Base-by-base conservation (phyloP, 2,329 filamentous ascomycete species). In the Alternaria burnsii region DNA sequence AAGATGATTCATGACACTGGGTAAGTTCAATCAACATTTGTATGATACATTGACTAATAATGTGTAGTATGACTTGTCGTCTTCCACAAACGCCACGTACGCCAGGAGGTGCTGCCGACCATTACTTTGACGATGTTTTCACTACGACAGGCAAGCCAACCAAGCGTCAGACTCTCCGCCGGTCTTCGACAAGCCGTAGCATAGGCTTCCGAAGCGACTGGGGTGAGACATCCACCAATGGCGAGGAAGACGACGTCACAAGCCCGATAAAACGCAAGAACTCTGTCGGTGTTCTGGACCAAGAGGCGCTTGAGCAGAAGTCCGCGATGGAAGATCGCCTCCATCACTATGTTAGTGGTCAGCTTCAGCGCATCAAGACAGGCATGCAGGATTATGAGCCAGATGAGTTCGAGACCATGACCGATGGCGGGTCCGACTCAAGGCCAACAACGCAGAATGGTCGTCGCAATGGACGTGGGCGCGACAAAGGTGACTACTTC, bases 1-100 rank as follows among this genome's bases (percentile, higher is more conserved):
- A 94, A 96, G 80, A 91, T 98, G 88, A 98, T 98, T 61, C 94
- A 98, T 71, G 95, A 98, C 75, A 97, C 94, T 69, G 94, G 94
- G 92, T 95, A 89, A 83, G 89, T 81, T 66, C 30, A 6, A 32
- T 16, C 44, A 42, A 5, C 3, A 12, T 40, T n/a, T n/a, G 22
- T n/a, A 41, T 10, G 12, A 11, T 34, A 22, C 22, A 18, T 52
- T 14, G 46, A 72, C 84, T 88, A 79, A 87, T 77, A 43, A 42
- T n/a, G n/a, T 46, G 30, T 38, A 72, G 70, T 52, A 72, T 72
- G 70, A 72, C 69, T 26, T 72, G 70, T 42, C 65, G 70, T 52
- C 65, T 72, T 10, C 94, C 94, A 1, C 93, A 97, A 73, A 98
- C 95, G 0, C 95, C 95, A 14, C 91, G 93, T 51, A 96, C 93